Base-by-base conservation (phyloP, 1,139 yeast genomes). In the Geotrichum armillariae region DNA sequence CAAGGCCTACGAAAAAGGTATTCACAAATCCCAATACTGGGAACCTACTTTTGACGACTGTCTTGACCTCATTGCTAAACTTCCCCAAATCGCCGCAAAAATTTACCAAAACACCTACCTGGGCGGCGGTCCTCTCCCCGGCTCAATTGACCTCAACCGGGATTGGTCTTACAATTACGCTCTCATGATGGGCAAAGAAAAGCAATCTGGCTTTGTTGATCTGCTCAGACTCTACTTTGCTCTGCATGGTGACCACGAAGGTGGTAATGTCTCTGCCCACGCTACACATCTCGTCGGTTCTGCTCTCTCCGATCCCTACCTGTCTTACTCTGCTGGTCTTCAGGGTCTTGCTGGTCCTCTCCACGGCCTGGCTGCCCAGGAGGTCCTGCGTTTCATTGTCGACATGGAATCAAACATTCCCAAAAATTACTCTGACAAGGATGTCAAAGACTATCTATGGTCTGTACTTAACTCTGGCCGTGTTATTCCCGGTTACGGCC, bases 341-440 rank as follows among this genome's bases (percentile, higher is more conserved):
- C 87, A 88, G 75, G 98, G 98, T 73, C 81, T 91, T 68, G 98
- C 98, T 56, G 98, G 98, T 72, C 98, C 98, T 60, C 82, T 91
- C 69, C 98, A 91, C 74, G 98, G 98, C 60, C 84, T 95, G 74
- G 98, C 98, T 61, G 91, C 91, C 77, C 98, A 91, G 77, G 98
- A 91, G 77, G 98, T 91, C 56, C 83, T 91, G 68, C 90, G 90
- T 74, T 91, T 95, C 86, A 80, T 91, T 68, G 79, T 85, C 72
- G 84, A 84, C 70, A 82, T 90, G 83, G 81, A 81, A 74, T 78
- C 79, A 56, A 87, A 79, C 68, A 79, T 89, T 63, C 77, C 85
- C 59, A 86, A 87, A 64, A 83, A 83, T 66, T 77, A 76, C 75
- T 77, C 89, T 60, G 79, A 80, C 71, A 83, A 78, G 69, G 80